Conservation (phyloP, 108 stramenopile genomes). For the Skeletonema tropicum region DNA sequence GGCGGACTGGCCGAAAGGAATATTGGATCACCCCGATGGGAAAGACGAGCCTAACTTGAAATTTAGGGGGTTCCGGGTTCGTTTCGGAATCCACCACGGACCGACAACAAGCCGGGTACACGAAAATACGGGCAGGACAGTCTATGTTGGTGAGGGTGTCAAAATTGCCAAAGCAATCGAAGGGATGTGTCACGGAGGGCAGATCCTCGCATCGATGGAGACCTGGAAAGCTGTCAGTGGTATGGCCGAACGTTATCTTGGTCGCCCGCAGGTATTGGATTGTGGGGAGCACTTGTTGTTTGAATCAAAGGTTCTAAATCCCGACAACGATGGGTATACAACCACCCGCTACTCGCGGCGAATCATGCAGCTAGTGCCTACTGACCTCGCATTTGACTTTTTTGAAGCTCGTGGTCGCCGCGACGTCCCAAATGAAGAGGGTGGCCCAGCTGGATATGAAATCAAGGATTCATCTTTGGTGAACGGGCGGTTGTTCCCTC, state of each 20-base stretch:
- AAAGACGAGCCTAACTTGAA: slow-evolving; percentile 34
- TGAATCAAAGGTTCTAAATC: slow-evolving; percentile 17
- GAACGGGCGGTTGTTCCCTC: slow-evolving; percentile 35
- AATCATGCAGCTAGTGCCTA: slow-evolving; percentile 32
- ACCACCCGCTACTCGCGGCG: slow-evolving; percentile 18
- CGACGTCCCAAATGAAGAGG: background rate
- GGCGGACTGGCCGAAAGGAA: slow-evolving; percentile 44
- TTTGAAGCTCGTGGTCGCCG: slow-evolving; percentile 28
- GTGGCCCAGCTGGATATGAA: slow-evolving; percentile 13
- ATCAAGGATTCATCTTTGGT: slow-evolving; percentile 22
- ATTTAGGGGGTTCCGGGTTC: slow-evolving; percentile 31
- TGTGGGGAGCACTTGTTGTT: slow-evolving; percentile 40
- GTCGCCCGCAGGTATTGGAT: slow-evolving; percentile 43
- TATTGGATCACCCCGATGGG: slow-evolving; percentile 31
- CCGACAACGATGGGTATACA: slow-evolving; percentile 10
- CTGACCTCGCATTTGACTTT: slow-evolving; percentile 37
- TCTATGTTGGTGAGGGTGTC: slow-evolving; percentile 37
- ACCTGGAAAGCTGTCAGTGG: slow-evolving; percentile 34
- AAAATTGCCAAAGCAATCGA: slow-evolving; percentile 41
- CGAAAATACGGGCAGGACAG: slow-evolving; percentile 31
- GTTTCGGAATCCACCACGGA: slow-evolving; percentile 40
- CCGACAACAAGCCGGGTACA: slow-evolving; percentile 10
- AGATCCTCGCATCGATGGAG: slow-evolving; percentile 45
- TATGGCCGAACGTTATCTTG: slow-evolving; percentile 35
- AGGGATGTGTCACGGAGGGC: slow-evolving; percentile 45